Base-by-base conservation (phyloP, 2,329 filamentous ascomycete species). In the Scorias spongiosa region DNA sequence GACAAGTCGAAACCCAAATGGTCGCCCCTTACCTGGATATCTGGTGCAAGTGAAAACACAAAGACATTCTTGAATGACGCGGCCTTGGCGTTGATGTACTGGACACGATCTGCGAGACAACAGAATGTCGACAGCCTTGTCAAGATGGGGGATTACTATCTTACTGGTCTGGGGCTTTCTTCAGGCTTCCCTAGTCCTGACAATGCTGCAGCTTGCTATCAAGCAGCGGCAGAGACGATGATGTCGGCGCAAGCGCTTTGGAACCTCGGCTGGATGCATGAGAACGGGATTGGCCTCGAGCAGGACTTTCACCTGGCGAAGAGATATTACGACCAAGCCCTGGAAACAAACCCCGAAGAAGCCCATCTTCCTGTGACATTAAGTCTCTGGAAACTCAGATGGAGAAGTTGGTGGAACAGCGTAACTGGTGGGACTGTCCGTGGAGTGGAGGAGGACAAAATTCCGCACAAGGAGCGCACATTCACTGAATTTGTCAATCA, bases 241-340 rank as follows among this genome's bases (percentile, higher is more conserved):
- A 82, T 87, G 57, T 93, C 86, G 54, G 91, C 89, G 2, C 93
- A 98, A 64, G 91, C 93, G 11, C 77, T 95, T 45, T 98, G 87
- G 76, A 96, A 98, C 56, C 70, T 98, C 11, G 93, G 91, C 5
- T 98, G 91, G 91, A 96, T 98, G 89, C 87, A 98, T 57, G 91
- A 98, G 64, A 95, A 96, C 57, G 91, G 91, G 7, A 72, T 96
- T 41, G 86, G 88, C 2, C 75, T 96, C 15, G 81, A 84, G 44
- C 91, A 98, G 60, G 91, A 98, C 59, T 98, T 93, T 61, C 91
- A 98, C 58, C 78, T 98, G 45, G 91, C 93, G 2, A 98, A 98
- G 65, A 74, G 91, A 43, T 94, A 88, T 64, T 98, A 98, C 58
- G 91, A 98, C 55, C 75, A 91, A 48, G 89, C 91, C 1, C 68